Conservation (phyloP, 768 basidiomycete species). For the Heimioporus sp. region DNA sequence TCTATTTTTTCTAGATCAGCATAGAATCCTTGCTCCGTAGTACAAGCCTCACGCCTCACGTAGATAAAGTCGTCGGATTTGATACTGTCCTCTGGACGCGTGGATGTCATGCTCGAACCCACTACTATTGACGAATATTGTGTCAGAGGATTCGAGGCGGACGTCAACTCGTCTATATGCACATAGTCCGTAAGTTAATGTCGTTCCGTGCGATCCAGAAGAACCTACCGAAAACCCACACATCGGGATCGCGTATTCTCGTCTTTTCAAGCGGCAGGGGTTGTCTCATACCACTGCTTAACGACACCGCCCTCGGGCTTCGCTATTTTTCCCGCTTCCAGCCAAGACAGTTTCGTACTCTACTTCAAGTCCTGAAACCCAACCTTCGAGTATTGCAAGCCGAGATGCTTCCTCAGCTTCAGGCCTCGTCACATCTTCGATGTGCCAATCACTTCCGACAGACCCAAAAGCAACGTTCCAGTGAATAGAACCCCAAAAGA, state of each 20-base stretch:
- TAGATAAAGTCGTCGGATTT: conserved; percentile 80
- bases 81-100: conserved; percentile 65
- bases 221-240: conserved; percentile 87
- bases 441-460: conserved; percentile 44
- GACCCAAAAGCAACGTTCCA: conserved; percentile 85
- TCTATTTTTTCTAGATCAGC: conserved; percentile 65
- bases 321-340: conserved; percentile 48
- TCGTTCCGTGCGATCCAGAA: background rate
- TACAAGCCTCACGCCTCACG: conserved; percentile 75
- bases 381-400: conserved; percentile 86
- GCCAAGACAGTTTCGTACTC: conserved; percentile 80
- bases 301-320: too few relatives aligned
- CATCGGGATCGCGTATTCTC: conserved; percentile 77
- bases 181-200: background rate
- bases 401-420: conserved; percentile 82
- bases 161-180: conserved; percentile 70
- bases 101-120: too few relatives aligned
- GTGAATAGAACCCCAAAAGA: conserved; percentile 78
- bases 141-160: conserved; percentile 84
- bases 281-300: too few relatives aligned
- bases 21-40: conserved; percentile 88
- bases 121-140: conserved; percentile 82
- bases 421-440: conserved; percentile 52
- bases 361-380: conserved; percentile 73
- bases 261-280: too few relatives aligned